Conservation (phyloP, 441 rosid species). For the Populus hybrid region DNA sequence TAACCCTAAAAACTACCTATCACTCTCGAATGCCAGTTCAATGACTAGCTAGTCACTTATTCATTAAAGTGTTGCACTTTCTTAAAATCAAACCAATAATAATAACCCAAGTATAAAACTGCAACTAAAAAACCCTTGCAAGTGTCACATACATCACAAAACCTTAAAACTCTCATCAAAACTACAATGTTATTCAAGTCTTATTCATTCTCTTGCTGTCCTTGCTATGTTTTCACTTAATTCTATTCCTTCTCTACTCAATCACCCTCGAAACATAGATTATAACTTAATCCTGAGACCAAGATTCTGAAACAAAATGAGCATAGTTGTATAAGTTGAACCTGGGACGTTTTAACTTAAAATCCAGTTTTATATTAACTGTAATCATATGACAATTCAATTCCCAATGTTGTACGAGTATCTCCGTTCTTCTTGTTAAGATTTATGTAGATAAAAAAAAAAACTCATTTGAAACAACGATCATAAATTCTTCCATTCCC, state of each 20-base stretch:
- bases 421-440: background rate
- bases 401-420: background rate
- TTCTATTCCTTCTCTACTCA: too few relatives aligned
- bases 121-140: background rate
- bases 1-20: too few relatives aligned
- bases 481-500: too few relatives aligned
- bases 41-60: background rate
- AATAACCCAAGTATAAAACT: background rate
- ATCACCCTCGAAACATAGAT: too few relatives aligned
- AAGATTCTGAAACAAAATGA: too few relatives aligned
- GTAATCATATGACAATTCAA: background rate
- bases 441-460: background rate
- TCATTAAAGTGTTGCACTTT: background rate
- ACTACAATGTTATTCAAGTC: background rate
- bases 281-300: too few relatives aligned
- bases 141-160: background rate
- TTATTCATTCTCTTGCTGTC: background rate
- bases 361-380: background rate
- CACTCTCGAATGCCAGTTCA: too few relatives aligned
- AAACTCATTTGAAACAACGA: background rate
- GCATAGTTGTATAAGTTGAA: too few relatives aligned
- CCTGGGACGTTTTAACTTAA: background rate
- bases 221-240: too few relatives aligned
- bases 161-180: background rate
- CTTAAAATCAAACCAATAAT: background rate